Evolutionary conservation across 2,329 filamentous ascomycete species (phyloP).

Genomic region (Pseudogymnoascus sp.): DNA sequence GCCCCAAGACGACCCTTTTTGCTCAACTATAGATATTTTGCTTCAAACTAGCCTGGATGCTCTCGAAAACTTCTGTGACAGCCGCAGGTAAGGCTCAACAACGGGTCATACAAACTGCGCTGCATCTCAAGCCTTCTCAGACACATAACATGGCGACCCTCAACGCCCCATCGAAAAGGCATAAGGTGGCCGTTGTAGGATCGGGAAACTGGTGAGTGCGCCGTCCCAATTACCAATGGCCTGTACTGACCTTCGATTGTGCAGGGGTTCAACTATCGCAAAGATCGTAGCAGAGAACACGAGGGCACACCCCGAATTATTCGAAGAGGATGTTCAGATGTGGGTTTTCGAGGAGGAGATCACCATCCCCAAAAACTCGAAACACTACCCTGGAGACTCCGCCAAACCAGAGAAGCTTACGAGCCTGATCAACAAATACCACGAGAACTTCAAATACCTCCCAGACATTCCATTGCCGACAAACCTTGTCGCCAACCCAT

Average conservation of each 20-base stretch:
- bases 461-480: constrained; percentile 74
- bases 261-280: constrained; percentile 89
- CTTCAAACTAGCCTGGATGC: constrained; percentile 1
- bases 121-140: constrained; percentile 9
- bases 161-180: constrained; percentile 57
- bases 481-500: constrained; percentile 80
- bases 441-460: constrained; percentile 98
- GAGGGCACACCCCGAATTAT: constrained; percentile 65
- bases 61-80: not conserved
- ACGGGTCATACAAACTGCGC: constrained; percentile 4
- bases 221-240: not conserved
- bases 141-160: constrained; percentile 27
- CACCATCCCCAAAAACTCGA: constrained; percentile 61
- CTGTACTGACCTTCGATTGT: not conserved
- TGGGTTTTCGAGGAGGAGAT: constrained; percentile 97
- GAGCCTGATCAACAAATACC: constrained; percentile 76
- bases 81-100: constrained; percentile 8
- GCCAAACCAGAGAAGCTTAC: constrained; percentile 79
- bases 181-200: constrained; percentile 89
- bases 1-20: not conserved
- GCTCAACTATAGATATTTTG: not conserved
- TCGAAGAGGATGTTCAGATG: constrained; percentile 90
- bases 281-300: constrained; percentile 97
- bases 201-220: constrained; percentile 82
- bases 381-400: constrained; percentile 54